Evolutionary conservation across 805 yeast species (phyloP).

Genomic region (Metschnikowia santaceciliae): DNA sequence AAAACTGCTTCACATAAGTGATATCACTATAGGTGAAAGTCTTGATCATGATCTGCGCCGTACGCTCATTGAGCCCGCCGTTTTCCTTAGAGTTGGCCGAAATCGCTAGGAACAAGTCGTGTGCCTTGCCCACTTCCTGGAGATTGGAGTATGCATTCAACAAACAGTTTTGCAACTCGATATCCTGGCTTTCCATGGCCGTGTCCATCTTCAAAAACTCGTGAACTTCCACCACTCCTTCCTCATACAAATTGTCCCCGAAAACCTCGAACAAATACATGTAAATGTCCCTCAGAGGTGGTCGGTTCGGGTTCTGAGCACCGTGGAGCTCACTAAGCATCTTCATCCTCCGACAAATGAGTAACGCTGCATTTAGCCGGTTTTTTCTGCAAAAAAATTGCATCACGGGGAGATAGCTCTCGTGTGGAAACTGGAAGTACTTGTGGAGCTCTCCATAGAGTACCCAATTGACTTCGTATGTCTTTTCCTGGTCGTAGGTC

Average conservation of each 20-base stretch:
- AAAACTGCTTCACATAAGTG: conserved; percentile 54
- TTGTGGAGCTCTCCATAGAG: conserved; percentile 55
- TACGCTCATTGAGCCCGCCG: conserved; percentile 57
- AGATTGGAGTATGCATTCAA: conserved; percentile 61
- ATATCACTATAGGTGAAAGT: conserved; percentile 53
- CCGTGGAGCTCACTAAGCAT: conserved; percentile 52
- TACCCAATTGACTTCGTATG: conserved; percentile 51
- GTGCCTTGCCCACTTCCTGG: conserved; percentile 51
- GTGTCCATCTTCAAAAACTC: conserved; percentile 60
- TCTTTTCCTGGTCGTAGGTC: conserved; percentile 25
- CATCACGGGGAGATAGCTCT: conserved; percentile 56
- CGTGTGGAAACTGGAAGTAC: conserved; percentile 55
- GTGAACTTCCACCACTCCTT: conserved; percentile 64
- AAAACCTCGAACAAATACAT: conserved; percentile 56
- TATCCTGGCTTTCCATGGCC: conserved; percentile 47
- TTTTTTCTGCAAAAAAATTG: conserved; percentile 49
- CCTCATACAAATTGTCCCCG: conserved; percentile 55
- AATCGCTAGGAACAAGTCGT: conserved; percentile 59
- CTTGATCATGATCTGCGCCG: conserved; percentile 64
- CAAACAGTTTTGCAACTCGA: conserved; percentile 55
- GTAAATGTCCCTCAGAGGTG: conserved; percentile 46
- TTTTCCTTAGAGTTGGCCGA: conserved; percentile 44
- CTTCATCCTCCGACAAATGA: conserved; percentile 58
- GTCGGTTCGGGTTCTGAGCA: conserved; percentile 12
- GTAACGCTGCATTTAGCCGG: conserved; percentile 59